phyloP scores from a whole-genome alignment of 2,329 filamentous ascomycete genomes.

The Ceratocystis destructans region DNA sequence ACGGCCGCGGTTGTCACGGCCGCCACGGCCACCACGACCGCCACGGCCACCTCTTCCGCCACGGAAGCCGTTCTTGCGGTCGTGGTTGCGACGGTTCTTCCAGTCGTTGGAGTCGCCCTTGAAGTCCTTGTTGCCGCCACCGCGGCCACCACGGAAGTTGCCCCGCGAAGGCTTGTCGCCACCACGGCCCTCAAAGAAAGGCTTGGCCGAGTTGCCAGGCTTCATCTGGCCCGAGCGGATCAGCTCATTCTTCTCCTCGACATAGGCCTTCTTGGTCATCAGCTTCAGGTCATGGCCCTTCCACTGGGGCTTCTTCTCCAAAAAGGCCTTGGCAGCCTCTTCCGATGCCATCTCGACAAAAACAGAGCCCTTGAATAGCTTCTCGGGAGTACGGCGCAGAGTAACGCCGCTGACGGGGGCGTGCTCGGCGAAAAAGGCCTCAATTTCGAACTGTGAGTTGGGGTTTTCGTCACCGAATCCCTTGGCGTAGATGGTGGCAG shows the following conservation, averaged over 20 bases:
- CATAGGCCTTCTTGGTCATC: constrained; percentile 81
- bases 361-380: constrained; percentile 86
- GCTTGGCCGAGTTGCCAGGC: constrained; percentile 36
- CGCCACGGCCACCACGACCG: constrained; percentile 30
- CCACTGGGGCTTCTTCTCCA: constrained; percentile 75
- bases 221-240: constrained; percentile 58
- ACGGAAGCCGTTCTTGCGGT: constrained; percentile 46
- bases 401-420: constrained; percentile 72
- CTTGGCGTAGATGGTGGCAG: constrained; percentile 77
- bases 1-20: constrained; percentile 22
- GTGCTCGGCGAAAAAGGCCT: constrained; percentile 75
- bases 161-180: constrained; percentile 25
- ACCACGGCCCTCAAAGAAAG: constrained; percentile 39
- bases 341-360: constrained; percentile 84
- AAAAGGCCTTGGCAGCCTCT: constrained; percentile 66
- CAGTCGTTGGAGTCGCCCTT: constrained; percentile 42
- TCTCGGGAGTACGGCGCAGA: constrained; percentile 60
- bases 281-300: constrained; percentile 65
- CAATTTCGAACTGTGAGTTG: constrained; percentile 82
- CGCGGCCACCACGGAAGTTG: constrained; percentile 29
- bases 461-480: constrained; percentile 79
- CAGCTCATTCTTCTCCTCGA: constrained; percentile 58
- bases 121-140: constrained; percentile 24
- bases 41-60: constrained; percentile 32
- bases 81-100: constrained; percentile 49